Evolutionary conservation across 805 yeast genomes (phyloP).

Genomic region (Kurtzmaniella fragi): DNA sequence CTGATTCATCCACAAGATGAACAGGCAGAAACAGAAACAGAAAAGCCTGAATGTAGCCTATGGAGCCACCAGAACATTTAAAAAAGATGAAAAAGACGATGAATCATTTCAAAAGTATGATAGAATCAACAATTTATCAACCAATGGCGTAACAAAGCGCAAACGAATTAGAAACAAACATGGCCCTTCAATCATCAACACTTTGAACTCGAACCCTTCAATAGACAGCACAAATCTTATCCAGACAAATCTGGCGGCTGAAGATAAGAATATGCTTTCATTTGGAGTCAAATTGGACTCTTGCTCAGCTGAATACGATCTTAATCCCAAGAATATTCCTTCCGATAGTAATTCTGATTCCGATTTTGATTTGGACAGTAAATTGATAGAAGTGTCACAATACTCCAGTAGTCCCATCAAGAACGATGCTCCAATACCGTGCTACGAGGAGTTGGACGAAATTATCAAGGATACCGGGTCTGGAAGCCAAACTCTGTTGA

Average conservation of each 20-base stretch:
- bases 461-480: slow-evolving; percentile 1
- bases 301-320: not conserved
- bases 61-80: too few relatives aligned
- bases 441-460: slow-evolving; percentile 1
- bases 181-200: slow-evolving; percentile 1
- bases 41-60: too few relatives aligned
- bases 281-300: not conserved
- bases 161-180: slow-evolving; percentile 1
- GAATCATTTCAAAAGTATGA: not conserved
- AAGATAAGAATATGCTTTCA: not conserved
- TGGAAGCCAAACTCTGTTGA: not conserved
- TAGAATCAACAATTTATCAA: slow-evolving; percentile 1
- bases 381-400: slow-evolving; percentile 4
- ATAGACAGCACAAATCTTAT: not conserved
- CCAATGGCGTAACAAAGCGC: not conserved
- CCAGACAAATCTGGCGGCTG: not conserved
- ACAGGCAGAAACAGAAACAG: too few relatives aligned
- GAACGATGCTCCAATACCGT: not conserved
- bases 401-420: slow-evolving; percentile 6
- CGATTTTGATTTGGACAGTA: slow-evolving; percentile 4
- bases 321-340: too few relatives aligned
- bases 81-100: too few relatives aligned
- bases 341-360: not conserved
- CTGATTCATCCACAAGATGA: too few relatives aligned
- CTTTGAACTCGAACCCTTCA: not conserved